phyloP scores from a whole-genome alignment of 1,139 yeast species.

The Candida neerlandica region DNA sequence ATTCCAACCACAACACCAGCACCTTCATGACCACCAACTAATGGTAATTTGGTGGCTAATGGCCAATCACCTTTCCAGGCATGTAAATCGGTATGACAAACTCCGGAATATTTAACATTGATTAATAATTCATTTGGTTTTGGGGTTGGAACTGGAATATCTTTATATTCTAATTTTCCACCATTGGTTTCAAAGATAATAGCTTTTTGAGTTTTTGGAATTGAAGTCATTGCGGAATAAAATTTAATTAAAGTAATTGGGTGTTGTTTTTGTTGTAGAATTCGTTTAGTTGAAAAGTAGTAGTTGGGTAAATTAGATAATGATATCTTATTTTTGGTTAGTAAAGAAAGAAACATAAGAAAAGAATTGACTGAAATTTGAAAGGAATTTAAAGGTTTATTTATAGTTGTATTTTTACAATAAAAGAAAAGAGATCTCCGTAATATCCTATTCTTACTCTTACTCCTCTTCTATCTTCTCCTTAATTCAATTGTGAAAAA shows the following conservation, averaged over 20 bases:
- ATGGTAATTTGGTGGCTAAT: constrained; percentile 61
- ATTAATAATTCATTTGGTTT: constrained; percentile 60
- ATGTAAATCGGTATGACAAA: constrained; percentile 70
- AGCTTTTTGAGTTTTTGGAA: constrained; percentile 72
- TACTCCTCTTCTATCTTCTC: too few species aligned
- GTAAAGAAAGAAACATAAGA: too few species aligned
- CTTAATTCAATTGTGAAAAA: too few species aligned
- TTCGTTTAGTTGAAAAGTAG: too few species aligned
- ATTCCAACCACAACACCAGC: constrained; percentile 79
- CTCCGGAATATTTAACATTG: constrained; percentile 67
- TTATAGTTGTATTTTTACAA: neutral
- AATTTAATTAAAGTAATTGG: too few species aligned
- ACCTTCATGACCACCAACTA: constrained; percentile 87
- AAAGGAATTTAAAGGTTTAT: neutral
- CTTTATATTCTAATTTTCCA: constrained; percentile 64
- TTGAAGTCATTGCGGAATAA: neutral
- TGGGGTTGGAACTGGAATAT: constrained; percentile 65
- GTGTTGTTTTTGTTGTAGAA: too few species aligned
- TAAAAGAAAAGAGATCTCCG: too few species aligned
- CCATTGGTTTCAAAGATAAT: constrained; percentile 69
- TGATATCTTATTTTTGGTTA: too few species aligned
- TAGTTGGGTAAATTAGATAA: neutral
- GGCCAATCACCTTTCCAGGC: constrained; percentile 81
- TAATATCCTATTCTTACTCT: too few species aligned
- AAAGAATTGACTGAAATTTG: neutral